A percentile compares a stretch with the other conserved stretches of the same genome.
These are phyloP conservation scores for Pichia gijzeniarum DNA, from an alignment of 805 yeast genomes.

Conservation along the genomic window DNA sequence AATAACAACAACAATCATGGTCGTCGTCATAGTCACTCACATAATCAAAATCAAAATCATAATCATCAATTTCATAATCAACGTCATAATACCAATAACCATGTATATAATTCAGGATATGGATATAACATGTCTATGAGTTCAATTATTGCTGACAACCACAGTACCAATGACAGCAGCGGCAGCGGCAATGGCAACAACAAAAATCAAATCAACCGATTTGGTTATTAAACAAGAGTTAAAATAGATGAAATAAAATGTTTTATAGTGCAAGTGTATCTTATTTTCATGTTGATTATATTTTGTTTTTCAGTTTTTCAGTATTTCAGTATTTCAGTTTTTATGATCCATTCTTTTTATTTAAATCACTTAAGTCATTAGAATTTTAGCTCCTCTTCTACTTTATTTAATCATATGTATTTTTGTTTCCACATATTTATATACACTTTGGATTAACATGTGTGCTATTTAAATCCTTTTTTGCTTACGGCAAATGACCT, in stretches of 20 bases:
- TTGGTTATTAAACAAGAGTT: conserved; percentile 1
- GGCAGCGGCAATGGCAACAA: not conserved
- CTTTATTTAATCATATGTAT: too few species aligned
- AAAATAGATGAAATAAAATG: not conserved
- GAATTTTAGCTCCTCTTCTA: too few species aligned
- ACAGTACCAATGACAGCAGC: not conserved
- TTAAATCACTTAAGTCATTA: not conserved
- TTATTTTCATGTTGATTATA: conserved; percentile 4
- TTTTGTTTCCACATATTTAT: too few species aligned
- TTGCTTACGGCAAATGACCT: too few species aligned
- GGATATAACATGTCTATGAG: not conserved
- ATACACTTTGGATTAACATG: too few species aligned
- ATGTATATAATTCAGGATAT: conserved; percentile 2
- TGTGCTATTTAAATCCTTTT: too few species aligned
- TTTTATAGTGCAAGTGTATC: conserved; percentile 7
- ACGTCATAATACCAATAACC: not conserved
- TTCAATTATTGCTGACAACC: conserved; percentile 1
- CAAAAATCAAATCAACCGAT: conserved; percentile 2
- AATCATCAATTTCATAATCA: not conserved
- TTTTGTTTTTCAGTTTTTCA: not conserved
- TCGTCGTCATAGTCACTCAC: conserved; percentile 8
- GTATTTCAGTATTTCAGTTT: not conserved
- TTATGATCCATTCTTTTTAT: not conserved
- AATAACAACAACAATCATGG: not conserved
- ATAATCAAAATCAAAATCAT: conserved; percentile 1